These are phyloP conservation scores for Xylaria polymorpha DNA, from an alignment of 2,329 filamentous ascomycete genomes.

Conservation along the genomic window DNA sequence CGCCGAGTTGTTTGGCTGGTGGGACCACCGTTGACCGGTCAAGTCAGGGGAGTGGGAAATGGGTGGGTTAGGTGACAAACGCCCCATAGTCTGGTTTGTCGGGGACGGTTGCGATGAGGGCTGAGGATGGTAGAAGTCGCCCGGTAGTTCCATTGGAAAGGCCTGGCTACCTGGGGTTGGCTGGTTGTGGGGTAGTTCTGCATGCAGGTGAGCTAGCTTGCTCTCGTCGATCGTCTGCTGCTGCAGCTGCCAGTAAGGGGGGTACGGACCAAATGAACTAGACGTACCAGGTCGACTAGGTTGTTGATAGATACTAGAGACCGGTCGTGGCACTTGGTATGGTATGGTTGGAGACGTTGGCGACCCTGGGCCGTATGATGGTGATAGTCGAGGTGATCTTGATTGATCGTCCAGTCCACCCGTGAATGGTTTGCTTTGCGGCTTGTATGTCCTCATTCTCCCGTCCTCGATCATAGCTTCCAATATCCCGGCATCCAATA, in stretches of 20 bases:
- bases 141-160: constrained; percentile 56
- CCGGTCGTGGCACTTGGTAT: constrained; percentile 57
- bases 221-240: constrained; percentile 43
- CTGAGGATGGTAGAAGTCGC: constrained; percentile 61
- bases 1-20: constrained; percentile 48
- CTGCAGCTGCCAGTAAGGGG: constrained; percentile 47
- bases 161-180: constrained; percentile 34
- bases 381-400: constrained; percentile 47
- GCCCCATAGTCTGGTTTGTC: constrained; percentile 42
- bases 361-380: constrained; percentile 39
- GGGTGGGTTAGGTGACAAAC: constrained; percentile 47
- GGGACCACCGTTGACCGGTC: constrained; percentile 57
- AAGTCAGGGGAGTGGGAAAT: constrained; percentile 49
- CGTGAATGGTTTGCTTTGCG: constrained; percentile 52
- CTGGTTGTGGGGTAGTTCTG: constrained; percentile 56
- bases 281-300: constrained; percentile 51
- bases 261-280: constrained; percentile 44
- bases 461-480: constrained; percentile 76
- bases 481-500: constrained; percentile 73
- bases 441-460: constrained; percentile 68
- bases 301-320: constrained; percentile 49
- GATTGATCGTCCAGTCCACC: constrained; percentile 39
- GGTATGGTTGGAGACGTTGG: constrained; percentile 52
- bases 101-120: constrained; percentile 50
- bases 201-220: constrained; percentile 44